Conservation (phyloP, 2,329 filamentous ascomycete genomes). For the Phoma herbarum region DNA sequence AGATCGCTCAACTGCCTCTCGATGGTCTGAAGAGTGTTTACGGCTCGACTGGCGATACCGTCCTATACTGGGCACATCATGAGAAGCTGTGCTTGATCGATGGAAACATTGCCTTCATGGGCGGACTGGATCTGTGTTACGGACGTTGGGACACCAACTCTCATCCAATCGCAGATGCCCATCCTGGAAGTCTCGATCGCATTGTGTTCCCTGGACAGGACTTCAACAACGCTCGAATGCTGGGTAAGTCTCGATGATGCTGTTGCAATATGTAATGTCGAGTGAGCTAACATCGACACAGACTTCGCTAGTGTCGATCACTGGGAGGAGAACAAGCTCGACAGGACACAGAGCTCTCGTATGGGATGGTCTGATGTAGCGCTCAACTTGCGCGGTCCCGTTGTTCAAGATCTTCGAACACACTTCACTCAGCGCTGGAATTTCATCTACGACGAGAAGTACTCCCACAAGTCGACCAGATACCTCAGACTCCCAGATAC, state of each 20-base stretch:
- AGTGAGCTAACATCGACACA: conserved; percentile 28
- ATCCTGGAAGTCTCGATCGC: conserved; percentile 77
- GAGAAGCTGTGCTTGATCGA: conserved; percentile 90
- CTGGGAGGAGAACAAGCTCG: conserved; percentile 87
- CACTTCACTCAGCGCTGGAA: conserved; percentile 93
- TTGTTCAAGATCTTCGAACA: conserved; percentile 75
- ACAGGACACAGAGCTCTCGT: conserved; percentile 78
- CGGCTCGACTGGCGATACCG: conserved; percentile 80
- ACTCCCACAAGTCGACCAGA: conserved; percentile 65
- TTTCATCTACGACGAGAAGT: conserved; percentile 87
- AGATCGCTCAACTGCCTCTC: conserved; percentile 70
- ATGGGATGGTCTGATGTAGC: conserved; percentile 96
- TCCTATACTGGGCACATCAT: conserved; percentile 92
- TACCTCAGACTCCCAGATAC: conserved; percentile 53
- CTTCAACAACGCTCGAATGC: conserved; percentile 86
- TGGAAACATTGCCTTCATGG: conserved; percentile 85
- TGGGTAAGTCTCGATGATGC: conserved; percentile 66
- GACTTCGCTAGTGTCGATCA: conserved; percentile 79
- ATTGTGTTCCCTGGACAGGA: conserved; percentile 90
- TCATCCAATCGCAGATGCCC: conserved; percentile 84
- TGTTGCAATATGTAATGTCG: fast-evolving
- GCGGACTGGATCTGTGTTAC: conserved; percentile 85
- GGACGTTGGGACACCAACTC: conserved; percentile 87
- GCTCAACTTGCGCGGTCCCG: conserved; percentile 76
- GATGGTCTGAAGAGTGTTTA: conserved; percentile 82